Evolutionary conservation across 495 filamentous ascomycete genomes (phyloP), one percentile per base, ranked within the genome.

Genomic region (Aspergillus avenaceus): DNA sequence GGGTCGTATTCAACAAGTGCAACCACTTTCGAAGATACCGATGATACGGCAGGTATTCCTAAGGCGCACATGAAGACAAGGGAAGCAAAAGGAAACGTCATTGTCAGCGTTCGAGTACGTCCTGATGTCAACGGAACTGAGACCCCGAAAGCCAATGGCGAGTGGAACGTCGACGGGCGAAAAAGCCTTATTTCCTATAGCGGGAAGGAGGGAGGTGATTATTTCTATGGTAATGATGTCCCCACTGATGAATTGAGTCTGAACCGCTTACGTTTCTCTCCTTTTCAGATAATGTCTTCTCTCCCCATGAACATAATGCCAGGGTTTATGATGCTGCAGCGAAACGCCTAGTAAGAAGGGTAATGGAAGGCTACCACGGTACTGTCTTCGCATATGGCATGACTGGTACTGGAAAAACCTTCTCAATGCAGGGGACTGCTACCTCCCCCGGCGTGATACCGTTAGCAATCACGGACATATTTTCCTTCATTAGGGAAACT

Each of bases 331-430:
- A 97, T 67, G 80, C 89, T 25, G 88, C 79, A 26, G 93, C 95
- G 19, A 97, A 97, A 70, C 87, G 93, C 26, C 75, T 98, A 26
- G 93, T 98, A 22, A 85, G 93, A 55, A 80, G 93, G 53, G 93
- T 98, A 16, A 98, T 98, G 93, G 92, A 98, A 74, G 93, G 93
- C 25, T 98, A 97, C 60, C 92, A 97, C 63, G 93, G 91, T 47
- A 98, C 93, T 1, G 93, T 98, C 13, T 98, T 98, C 60, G 93
- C 93, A 16, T 98, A 98, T 69, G 93, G 93, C 60, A 97, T 97
- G 95, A 98, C 93, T 19, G 93, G 93, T 32, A 98, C 93, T 2
- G 93, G 93, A 36, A 98, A 98, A 67, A 98, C 93, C 8, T 98
- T 97, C 58, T 96, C 91, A 38, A 98, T 98, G 93, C 93, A 98